These are phyloP conservation scores for Tulasnella sp. DNA, from an alignment of 768 basidiomycete species.

Conservation along the genomic window DNA sequence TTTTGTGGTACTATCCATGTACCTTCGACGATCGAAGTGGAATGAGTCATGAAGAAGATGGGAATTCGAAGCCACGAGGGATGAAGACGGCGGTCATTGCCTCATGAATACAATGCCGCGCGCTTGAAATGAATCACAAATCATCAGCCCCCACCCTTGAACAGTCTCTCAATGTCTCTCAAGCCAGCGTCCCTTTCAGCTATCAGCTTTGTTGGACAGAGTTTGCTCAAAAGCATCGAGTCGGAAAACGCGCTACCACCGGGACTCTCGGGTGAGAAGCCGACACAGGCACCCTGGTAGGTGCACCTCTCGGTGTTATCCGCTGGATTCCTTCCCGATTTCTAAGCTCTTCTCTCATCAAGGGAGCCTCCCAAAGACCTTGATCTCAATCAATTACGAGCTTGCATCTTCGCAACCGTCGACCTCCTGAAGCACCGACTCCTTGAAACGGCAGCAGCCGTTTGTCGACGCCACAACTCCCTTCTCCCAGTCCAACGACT, in stretches of 20 bases:
- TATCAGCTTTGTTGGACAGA: not conserved
- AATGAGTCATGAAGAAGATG: not conserved
- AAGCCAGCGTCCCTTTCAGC: not conserved
- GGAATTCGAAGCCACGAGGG: not conserved
- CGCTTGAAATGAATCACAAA: not conserved
- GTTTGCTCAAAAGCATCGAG: not conserved
- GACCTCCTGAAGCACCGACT: not conserved
- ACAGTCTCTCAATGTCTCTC: not conserved
- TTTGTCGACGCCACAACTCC: not conserved
- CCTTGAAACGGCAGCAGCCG: not conserved
- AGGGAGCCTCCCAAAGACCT: not conserved
- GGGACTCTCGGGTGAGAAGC: not conserved
- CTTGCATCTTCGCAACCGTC: not conserved
- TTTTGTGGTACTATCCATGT: not conserved
- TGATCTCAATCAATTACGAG: not conserved
- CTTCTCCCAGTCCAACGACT: not conserved
- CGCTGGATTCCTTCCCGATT: not conserved
- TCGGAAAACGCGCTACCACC: not conserved
- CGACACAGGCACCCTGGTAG: not conserved
- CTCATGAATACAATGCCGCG: not conserved
- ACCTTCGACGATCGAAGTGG: not conserved
- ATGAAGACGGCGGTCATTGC: not conserved
- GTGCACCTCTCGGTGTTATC: not conserved
- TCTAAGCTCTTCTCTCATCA: not conserved
- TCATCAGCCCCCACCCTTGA: not conserved